Evolutionary conservation across 2,329 filamentous ascomycete species (phyloP).

Genomic region (Microdochium bolleyi): DNA sequence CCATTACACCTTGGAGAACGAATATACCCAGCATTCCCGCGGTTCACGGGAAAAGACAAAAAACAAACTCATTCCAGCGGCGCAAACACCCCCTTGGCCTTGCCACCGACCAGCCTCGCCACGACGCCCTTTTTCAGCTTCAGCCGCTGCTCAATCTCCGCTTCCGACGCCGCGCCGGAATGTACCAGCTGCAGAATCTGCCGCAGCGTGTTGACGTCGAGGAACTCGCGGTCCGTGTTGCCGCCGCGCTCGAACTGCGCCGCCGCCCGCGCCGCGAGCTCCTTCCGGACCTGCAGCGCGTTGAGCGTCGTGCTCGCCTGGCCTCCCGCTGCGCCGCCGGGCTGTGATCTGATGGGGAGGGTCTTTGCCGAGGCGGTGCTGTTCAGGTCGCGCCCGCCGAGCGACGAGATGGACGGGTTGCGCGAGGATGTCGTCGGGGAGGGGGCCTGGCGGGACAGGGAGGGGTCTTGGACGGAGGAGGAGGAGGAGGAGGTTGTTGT

Average conservation of each 20-base stretch:
- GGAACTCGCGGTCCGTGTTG: constrained; percentile 26
- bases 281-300: constrained; percentile 39
- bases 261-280: constrained; percentile 33
- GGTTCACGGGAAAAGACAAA: too few relatives aligned
- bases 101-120: constrained; percentile 28
- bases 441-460: background rate
- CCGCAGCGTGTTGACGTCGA: constrained; percentile 37
- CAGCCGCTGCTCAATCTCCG: constrained; percentile 36
- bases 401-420: background rate
- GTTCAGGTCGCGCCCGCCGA: constrained; percentile 2
- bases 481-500: background rate
- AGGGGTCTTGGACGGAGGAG: background rate
- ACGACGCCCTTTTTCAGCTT: constrained; percentile 37
- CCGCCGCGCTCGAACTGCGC: constrained; percentile 35
- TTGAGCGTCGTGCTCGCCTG: constrained; percentile 33
- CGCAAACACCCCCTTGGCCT: constrained; percentile 25
- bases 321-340: constrained; percentile 10
- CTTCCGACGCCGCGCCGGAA: constrained; percentile 2
- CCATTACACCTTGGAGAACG: too few relatives aligned
- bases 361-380: constrained; percentile 1
- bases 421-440: background rate
- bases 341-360: constrained; percentile 7
- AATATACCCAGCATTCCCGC: too few relatives aligned
- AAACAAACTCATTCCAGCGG: constrained; percentile 16
- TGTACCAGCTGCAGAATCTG: constrained; percentile 36